Percentiles rank a stretch among this genome's conserved stretches.
phyloP scores from a whole-genome alignment of 768 basidiomycete species.

The Polyporus arcularius region DNA sequence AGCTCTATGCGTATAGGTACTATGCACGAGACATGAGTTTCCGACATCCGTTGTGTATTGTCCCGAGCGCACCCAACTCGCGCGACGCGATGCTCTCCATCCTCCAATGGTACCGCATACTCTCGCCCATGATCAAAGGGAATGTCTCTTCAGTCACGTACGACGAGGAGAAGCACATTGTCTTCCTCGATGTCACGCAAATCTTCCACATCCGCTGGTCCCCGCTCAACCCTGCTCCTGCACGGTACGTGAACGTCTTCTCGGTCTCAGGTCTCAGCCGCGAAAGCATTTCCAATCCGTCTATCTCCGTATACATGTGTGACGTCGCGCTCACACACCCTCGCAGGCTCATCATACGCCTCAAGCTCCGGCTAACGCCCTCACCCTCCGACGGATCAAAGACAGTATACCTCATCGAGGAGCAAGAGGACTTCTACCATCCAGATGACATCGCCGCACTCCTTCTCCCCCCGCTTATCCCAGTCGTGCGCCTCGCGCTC shows the following conservation, averaged over 20 bases:
- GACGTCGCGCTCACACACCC: neutral
- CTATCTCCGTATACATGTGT: neutral
- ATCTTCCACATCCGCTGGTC: conserved; percentile 53
- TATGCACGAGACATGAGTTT: conserved; percentile 57
- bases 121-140: conserved; percentile 52
- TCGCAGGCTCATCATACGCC: conserved; percentile 47
- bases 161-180: conserved; percentile 41
- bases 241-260: conserved; percentile 40
- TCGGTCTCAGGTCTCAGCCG: neutral
- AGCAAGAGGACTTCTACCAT: conserved; percentile 63
- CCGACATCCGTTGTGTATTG: conserved; percentile 57
- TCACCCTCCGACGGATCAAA: conserved; percentile 28
- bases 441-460: conserved; percentile 51
- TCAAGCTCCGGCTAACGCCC: conserved; percentile 42
- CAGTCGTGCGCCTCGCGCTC: conserved; percentile 37
- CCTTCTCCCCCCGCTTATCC: conserved; percentile 43
- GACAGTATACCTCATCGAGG: conserved; percentile 46
- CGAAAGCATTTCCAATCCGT: no score
- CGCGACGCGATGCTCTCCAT: conserved; percentile 56
- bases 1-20: conserved; percentile 35
- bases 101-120: conserved; percentile 67
- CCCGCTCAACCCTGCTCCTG: conserved; percentile 44
- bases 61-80: conserved; percentile 49
- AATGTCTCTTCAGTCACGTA: conserved; percentile 49
- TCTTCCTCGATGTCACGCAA: conserved; percentile 57